Conservation (phyloP, 345 rosid species). For the Gossypium longicalyx region DNA sequence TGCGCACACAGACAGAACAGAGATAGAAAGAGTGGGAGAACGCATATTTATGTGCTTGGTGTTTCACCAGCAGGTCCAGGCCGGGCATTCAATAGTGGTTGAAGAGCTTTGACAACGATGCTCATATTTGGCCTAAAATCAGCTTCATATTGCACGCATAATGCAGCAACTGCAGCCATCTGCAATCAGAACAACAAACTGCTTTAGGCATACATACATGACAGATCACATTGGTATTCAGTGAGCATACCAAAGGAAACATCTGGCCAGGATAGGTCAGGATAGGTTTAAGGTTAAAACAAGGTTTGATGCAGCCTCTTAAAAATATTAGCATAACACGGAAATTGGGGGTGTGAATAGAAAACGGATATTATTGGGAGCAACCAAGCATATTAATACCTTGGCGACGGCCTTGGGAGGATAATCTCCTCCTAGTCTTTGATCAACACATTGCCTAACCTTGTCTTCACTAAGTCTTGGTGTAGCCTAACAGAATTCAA, state of each 20-base stretch:
- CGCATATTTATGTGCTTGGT: constrained; percentile 21
- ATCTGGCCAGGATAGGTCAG: neutral
- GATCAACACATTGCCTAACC: constrained; percentile 90
- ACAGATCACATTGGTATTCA: neutral
- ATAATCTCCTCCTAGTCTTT: constrained; percentile 80
- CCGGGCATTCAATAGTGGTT: constrained; percentile 72
- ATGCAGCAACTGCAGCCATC: constrained; percentile 95
- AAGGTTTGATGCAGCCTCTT: neutral
- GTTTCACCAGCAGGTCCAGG: constrained; percentile 57
- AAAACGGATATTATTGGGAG: neutral
- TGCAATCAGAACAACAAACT: constrained; percentile 22
- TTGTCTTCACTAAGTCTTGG: constrained; percentile 97
- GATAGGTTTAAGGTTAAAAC: neutral
- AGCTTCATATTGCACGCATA: constrained; percentile 92
- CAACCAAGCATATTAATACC: constrained; percentile 40
- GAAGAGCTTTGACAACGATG: constrained; percentile 92
- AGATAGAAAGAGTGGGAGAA: neutral
- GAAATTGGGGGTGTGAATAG: neutral
- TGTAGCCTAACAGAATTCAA: constrained; percentile 53
- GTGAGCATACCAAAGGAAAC: neutral
- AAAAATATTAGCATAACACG: neutral
- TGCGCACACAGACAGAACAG: neutral
- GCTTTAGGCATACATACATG: neutral
- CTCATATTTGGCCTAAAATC: constrained; percentile 99
- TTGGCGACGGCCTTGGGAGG: constrained; percentile 98